Conservation (phyloP, 1,284 basidiomycete genomes). For the Tylopilus orsonianus region DNA sequence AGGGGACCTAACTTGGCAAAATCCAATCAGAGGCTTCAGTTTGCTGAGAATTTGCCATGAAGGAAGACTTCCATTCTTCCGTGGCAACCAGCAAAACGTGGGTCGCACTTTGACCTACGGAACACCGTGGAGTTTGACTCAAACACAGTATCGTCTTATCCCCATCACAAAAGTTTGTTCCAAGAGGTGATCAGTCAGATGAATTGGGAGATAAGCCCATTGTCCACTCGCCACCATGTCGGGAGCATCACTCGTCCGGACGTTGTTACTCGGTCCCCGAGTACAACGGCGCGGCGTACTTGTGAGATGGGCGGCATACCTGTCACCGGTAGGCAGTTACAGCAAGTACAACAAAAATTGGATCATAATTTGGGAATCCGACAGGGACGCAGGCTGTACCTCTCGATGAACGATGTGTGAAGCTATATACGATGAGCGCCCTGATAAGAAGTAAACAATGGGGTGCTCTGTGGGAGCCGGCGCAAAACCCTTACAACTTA, state of each 20-base stretch:
- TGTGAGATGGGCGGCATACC: conserved; percentile 21
- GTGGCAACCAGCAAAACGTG: conserved; percentile 35
- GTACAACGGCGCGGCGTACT: conserved; percentile 2
- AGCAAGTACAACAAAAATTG: conserved; percentile 19
- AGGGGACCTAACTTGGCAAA: conserved; percentile 11
- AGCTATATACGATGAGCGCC: conserved; percentile 36
- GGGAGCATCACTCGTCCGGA: conserved; percentile 1
- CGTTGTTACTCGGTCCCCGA: conserved; percentile 24
- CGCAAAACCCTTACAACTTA: conserved; percentile 13
- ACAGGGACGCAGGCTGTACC: conserved; percentile 32
- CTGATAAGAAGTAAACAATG: conserved; percentile 50
- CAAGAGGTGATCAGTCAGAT: conserved; percentile 1
- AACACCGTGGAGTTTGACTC: conserved; percentile 30
- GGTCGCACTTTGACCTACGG: conserved; percentile 21
- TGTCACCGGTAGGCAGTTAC: conserved; percentile 26
- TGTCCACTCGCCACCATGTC: conserved; percentile 1
- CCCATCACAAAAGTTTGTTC: conserved; percentile 11
- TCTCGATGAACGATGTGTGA: conserved; percentile 34
- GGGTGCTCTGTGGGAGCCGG: conserved; percentile 34
- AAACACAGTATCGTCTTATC: conserved; percentile 15
- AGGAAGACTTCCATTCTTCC: conserved; percentile 37
- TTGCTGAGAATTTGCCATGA: conserved; percentile 27
- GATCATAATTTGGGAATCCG: conserved; percentile 31
- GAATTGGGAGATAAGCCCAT: background rate
- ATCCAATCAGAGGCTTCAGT: conserved; percentile 18